Percentiles rank a stretch among this genome's conserved stretches.
Evolutionary conservation across 2,329 filamentous ascomycete genomes (phyloP).

Genomic region (Botrytis deweyae): DNA sequence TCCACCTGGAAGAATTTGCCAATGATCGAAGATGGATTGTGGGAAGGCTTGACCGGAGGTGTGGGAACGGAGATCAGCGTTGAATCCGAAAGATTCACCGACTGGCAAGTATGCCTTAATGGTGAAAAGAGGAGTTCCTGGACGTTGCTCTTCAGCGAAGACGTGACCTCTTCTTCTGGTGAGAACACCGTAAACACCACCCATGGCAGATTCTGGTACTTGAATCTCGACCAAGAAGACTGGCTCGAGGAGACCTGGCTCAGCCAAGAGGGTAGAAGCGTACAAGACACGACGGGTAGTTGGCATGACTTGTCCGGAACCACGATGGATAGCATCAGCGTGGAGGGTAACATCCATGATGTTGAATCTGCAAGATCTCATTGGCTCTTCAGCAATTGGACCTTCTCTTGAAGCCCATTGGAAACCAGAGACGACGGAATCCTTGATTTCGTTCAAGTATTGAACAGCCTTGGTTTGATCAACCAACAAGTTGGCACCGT

Average conservation of each 20-base stretch:
- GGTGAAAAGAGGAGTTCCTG: slow-evolving; percentile 98
- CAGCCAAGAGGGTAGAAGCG: slow-evolving; percentile 84
- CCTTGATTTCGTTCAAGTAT: slow-evolving; percentile 99
- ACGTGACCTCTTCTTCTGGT: slow-evolving; percentile 98
- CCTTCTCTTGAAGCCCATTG: slow-evolving; percentile 99
- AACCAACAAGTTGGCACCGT: slow-evolving; percentile 94
- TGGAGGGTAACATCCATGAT: slow-evolving; percentile 99
- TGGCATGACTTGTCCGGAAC: slow-evolving; percentile 98
- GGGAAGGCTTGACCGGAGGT: slow-evolving; percentile 99
- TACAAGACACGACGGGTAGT: slow-evolving; percentile 97
- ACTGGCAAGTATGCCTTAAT: slow-evolving; percentile 97
- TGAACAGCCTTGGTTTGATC: slow-evolving; percentile 99
- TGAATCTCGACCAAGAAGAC: slow-evolving; percentile 99
- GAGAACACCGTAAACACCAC: slow-evolving; percentile 99
- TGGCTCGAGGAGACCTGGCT: slow-evolving; percentile 90
- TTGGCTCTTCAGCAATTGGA: slow-evolving; percentile 96
- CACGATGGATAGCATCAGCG: slow-evolving; percentile 99
- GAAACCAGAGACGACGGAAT: slow-evolving; percentile 99
- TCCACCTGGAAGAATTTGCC: slow-evolving; percentile 93
- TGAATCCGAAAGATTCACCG: slow-evolving; percentile 99
- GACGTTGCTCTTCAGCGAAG: slow-evolving; percentile 96
- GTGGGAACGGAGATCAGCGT: slow-evolving; percentile 88
- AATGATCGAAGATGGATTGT: slow-evolving; percentile 98
- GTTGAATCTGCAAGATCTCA: slow-evolving; percentile 98
- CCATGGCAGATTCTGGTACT: slow-evolving; percentile 97